These are phyloP conservation scores for Zoysia pacifica DNA, from an alignment of 176 grass and related monocot species.

Conservation along the genomic window DNA sequence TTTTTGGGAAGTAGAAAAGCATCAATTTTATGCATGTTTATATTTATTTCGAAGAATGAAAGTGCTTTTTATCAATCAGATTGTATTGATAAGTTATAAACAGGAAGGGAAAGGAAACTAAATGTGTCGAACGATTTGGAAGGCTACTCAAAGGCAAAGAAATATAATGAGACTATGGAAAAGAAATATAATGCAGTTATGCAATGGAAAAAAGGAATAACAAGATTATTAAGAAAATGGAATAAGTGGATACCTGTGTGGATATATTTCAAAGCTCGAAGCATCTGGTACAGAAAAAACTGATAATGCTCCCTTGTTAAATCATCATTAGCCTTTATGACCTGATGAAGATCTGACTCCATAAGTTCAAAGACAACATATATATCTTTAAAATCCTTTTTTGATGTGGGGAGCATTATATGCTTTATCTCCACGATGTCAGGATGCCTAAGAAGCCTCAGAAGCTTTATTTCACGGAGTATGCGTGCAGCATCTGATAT, in stretches of 20 bases:
- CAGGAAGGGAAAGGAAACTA: background rate
- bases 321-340: conserved; percentile 57
- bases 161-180: background rate
- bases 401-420: conserved; percentile 47
- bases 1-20: background rate
- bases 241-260: conserved; percentile 36
- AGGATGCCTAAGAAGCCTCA: conserved; percentile 51
- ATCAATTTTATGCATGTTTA: background rate
- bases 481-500: conserved; percentile 47
- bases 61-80: background rate
- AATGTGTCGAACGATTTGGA: background rate
- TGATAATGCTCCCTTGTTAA: conserved; percentile 50
- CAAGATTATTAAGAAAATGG: background rate
- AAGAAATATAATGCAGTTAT: background rate
- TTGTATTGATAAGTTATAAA: background rate
- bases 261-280: conserved; percentile 50
- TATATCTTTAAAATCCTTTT: conserved; percentile 52
- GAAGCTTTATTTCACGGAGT: conserved; percentile 52
- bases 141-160: background rate
- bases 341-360: conserved; percentile 56
- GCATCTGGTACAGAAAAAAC: conserved; percentile 53
- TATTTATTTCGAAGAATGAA: background rate
- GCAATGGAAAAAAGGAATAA: background rate
- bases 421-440: conserved; percentile 51
- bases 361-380: conserved; percentile 59